Evolutionary conservation across 164 flowering plant species (phyloP), one percentile per base, ranked within the genome.

Genomic region (Stephania cephalantha): DNA sequence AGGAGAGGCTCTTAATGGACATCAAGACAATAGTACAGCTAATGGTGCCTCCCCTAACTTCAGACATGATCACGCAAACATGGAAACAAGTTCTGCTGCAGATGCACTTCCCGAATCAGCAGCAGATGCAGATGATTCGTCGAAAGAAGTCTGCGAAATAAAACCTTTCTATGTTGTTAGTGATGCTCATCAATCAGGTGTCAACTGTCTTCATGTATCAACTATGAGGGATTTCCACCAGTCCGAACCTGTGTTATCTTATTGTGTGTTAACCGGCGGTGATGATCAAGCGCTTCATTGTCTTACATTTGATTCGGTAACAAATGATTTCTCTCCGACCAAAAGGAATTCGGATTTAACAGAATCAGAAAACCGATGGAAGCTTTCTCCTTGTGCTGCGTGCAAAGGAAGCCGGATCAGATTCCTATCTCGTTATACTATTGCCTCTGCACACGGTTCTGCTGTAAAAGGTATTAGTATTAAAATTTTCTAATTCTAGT

Each of bases 261-360:
- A 81, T 79, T 68, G 77, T 80, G 78, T 94, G 45, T 30, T 91
- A 70, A 94, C 97, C 81, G 99, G 99, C 29, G 99, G 98, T 42
- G 99, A 96, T 87, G 99, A 96, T 84, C 98, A 96, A 81, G 90
- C 97, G 45, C 83, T 94, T 73, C 81, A 85, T 35, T 84, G 81
- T 84, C 78, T 92, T 55, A 74, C 77, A 31, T 87, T 91, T 79
- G 82, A 84, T 70, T 71, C 90, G 71, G 74, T 80, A 58, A 74
- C 25, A 31, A 72, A 58, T 64, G 70, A 20, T 15, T 75, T 68
- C 44, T 20, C 74, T 30, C 72, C 82, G 42, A 66, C 50, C 30
- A 25, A 13, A 70, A 63, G 71, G 20, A 17, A 52, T 68, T 72
- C 76, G 31, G 77, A 69, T n/a, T 29, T n/a, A 20, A 46, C 71